Base-by-base conservation (phyloP, 2,329 filamentous ascomycete genomes). In the Sporothrix humicola region DNA sequence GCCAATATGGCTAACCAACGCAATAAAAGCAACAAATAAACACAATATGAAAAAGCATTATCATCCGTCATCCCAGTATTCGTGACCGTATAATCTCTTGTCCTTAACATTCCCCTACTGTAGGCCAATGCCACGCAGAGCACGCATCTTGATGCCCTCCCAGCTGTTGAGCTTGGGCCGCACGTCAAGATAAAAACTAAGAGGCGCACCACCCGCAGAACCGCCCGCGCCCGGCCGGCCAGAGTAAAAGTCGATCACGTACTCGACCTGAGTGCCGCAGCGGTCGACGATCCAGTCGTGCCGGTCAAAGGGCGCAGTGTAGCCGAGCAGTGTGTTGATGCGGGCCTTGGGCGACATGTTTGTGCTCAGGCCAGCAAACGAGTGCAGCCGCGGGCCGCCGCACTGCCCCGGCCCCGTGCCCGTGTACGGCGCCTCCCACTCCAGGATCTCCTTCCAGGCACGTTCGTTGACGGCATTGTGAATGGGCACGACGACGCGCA, bases 381-480 rank as follows among this genome's bases (percentile, higher is more conserved):
- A 93, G 77, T 94, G 90, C 59, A 99, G 85, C 74, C 90, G 91
- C 0, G 96, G 96, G 0, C 95, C 95, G 46, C 89, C 91, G 69
- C 83, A 90, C 88, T 88, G 84, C 77, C 92, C 84, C 52, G 84
- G 82, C 73, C 88, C 82, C 1, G 83, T 84, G 77, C 77, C 79
- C 4, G 82, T 82, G 74, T 88, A 93, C 0, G 91, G 92, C 59
- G 85, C 86, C 83, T 99, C 96, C 96, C 96, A 99, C 61, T 88
- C 85, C 78, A 93, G 89, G 77, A 99, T 98, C 84, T 98, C 93
- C 76, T 89, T 87, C 96, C 96, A 99, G 0, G 96, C 96, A 58
- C 93, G 87, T 87, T 99, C 96, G 83, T 99, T 99, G 76, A 99
- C 96, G 61, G 96, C 96, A 81, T 99, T 99, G 84, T 99, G 96